A percentile compares a stretch with the other conserved stretches of the same genome.
Conservation (phyloP, 2,329 filamentous ascomycete species). For the Hymenoscyphus repandus region DNA sequence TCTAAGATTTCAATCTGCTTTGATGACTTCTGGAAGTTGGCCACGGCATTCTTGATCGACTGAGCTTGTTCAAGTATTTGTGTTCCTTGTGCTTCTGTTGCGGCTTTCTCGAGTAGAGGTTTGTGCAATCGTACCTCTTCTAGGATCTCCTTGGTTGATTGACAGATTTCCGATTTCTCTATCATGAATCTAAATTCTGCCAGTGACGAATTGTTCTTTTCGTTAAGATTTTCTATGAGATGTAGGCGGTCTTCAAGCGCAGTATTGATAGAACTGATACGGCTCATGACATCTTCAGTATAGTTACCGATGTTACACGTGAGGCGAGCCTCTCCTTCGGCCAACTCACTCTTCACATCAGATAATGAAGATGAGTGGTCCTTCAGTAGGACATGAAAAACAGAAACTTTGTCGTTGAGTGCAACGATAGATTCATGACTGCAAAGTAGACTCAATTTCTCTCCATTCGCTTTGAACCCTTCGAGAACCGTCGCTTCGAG, state of each 20-base stretch:
- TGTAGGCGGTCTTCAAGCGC: not conserved
- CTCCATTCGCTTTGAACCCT: not conserved
- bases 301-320: not conserved
- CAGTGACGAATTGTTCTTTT: not conserved
- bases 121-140: not conserved
- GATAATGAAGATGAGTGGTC: not conserved
- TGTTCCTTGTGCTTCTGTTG: not conserved
- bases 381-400: not conserved
- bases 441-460: not conserved
- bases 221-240: not conserved
- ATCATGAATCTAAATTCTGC: not conserved
- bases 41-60: not conserved
- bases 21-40: not conserved
- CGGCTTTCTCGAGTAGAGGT: not conserved
- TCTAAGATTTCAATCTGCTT: not conserved
- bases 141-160: not conserved
- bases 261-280: not conserved
- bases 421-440: not conserved
- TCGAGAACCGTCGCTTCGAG: not conserved
- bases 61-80: conserved; percentile 4
- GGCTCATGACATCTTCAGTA: not conserved
- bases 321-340: not conserved
- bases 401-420: not conserved
- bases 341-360: not conserved
- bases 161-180: not conserved